phyloP scores from a whole-genome alignment of 2,329 filamentous ascomycete species.

The Cucurbitaria berberidis region DNA sequence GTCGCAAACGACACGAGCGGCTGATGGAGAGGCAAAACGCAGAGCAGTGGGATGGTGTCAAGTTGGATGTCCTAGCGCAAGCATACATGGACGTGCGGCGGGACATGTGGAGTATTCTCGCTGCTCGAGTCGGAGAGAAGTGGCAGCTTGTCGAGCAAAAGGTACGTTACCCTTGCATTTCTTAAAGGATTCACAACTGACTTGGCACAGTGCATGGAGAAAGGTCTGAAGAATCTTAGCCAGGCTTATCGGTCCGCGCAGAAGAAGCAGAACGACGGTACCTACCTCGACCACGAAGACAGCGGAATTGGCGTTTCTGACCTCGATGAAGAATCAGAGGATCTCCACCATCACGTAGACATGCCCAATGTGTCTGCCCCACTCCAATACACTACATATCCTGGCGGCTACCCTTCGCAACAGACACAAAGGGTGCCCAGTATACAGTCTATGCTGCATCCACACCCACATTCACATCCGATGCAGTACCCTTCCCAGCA shows the following conservation, averaged over 20 bases:
- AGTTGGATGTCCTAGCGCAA: conserved; percentile 74
- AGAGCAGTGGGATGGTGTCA: conserved; percentile 79
- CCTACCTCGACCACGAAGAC: conserved; percentile 64
- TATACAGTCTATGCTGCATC: conserved; percentile 49
- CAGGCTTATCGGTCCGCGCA: conserved; percentile 70
- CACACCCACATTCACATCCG: conserved; percentile 20
- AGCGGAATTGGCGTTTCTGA: conserved; percentile 68
- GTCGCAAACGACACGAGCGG: conserved; percentile 86
- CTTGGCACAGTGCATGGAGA: conserved; percentile 73
- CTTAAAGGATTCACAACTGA: conserved; percentile 15
- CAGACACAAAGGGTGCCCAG: conserved; percentile 45
- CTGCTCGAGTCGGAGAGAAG: conserved; percentile 63
- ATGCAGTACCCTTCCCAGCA: conserved; percentile 29
- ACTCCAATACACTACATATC: conserved; percentile 24
- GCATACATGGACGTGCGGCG: conserved; percentile 81
- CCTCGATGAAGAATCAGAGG: conserved; percentile 53
- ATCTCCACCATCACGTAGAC: conserved; percentile 31
- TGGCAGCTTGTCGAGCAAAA: conserved; percentile 78
- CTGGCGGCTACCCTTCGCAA: conserved; percentile 26
- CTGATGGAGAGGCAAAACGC: conserved; percentile 75
- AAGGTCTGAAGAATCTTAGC: conserved; percentile 80
- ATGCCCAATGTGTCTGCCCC: conserved; percentile 32
- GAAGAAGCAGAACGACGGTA: conserved; percentile 63
- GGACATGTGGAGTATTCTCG: conserved; percentile 81
- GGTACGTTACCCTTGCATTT: conserved; percentile 54